Conservation (phyloP, 2,329 filamentous ascomycete genomes). For the Aspergillus piperis region DNA sequence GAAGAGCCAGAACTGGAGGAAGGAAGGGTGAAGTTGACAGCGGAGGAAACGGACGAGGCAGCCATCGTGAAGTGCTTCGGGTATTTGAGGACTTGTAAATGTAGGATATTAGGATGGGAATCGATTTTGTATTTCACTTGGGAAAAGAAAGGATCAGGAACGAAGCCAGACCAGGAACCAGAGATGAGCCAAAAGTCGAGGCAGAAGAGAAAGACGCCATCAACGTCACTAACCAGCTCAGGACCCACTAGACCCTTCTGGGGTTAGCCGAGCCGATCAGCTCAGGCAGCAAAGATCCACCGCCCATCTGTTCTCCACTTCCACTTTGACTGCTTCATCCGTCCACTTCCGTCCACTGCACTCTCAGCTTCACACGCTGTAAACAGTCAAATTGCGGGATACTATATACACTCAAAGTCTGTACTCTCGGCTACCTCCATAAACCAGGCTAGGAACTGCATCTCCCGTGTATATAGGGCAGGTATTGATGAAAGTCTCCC, state of each 20-base stretch:
- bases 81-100: fast-evolving
- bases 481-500: not conserved
- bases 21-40: conserved; percentile 37
- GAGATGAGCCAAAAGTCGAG: not conserved
- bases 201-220: not conserved
- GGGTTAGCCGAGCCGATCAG: not conserved
- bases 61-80: conserved; percentile 14
- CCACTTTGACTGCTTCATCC: not conserved
- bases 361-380: not conserved
- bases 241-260: not conserved
- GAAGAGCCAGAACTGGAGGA: conserved; percentile 38
- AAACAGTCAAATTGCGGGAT: no score
- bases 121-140: not conserved
- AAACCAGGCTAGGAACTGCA: not conserved
- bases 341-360: not conserved
- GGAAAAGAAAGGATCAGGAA: not conserved
- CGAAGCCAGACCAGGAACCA: not conserved
- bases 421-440: not conserved
- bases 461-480: not conserved
- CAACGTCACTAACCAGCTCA: not conserved
- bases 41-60: conserved; percentile 25
- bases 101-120: no score
- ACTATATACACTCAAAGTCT: not conserved
- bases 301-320: not conserved
- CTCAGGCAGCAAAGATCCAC: not conserved